Evolutionary conservation across 2,329 filamentous ascomycete genomes (phyloP), one percentile per base, ranked within the genome.

Genomic region (Colletotrichum shisoi): DNA sequence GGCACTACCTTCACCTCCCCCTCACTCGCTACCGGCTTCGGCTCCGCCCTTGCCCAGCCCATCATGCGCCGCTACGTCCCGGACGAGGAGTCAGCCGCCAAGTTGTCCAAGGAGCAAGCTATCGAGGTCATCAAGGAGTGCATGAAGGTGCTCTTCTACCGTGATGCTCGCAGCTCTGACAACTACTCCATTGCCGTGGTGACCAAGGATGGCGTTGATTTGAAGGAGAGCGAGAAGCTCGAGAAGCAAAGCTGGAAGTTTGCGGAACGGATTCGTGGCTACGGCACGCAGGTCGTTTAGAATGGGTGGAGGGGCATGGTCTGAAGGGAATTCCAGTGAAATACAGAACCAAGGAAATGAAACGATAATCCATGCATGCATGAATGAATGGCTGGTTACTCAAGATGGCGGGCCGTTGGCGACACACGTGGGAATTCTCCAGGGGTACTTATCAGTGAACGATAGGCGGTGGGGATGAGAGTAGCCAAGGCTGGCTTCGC

Each of bases 191-290:
- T 98, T 77, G 94, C 94, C 21, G 85, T 98, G 62, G 85, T 99
- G 63, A 95, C 92, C 63, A 91, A 93, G 81, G 92, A 93, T 56
- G 93, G 91, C n/a, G 89, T 98, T 67, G 91, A 96, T 62, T 78
- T 97, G 72, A 90, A 89, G 78, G 88, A 96, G 80, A 82, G 91
- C 74, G 91, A 96, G 84, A 89, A 93, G 85, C 84, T 99, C 71
- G 94, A 98, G 85, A 86, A 89, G 74, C 94, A 98, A 86, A 97
- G 93, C 86, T 98, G 94, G 95, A 93, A 92, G 58, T 99, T 99
- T 83, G 95, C 95, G 27, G 94, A 98, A 77, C 87, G 90, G 73
- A 97, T 99, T 79, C 91, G 88, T 79, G 95, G 95, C 51, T 99
- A 99, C 77, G 95, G 95, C 69, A 96, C 94, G 31, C 94, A 98